Evolutionary conservation across 177 flowering plant species (phyloP), one percentile per base, ranked within the genome.

Genomic region (Telopea speciosissima): DNA sequence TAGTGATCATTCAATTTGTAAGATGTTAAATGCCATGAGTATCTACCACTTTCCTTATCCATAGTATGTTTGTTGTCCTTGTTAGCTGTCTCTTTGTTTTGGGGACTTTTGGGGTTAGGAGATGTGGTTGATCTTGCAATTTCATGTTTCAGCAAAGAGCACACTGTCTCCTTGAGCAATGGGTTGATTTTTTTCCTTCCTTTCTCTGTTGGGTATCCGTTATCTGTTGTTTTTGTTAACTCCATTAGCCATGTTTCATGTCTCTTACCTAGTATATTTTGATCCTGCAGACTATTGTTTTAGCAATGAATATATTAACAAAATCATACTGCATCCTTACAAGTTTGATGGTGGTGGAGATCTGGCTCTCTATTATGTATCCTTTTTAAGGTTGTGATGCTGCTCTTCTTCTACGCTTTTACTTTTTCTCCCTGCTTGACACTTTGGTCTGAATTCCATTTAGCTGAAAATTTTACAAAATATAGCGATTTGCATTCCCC

Each of bases 1-100:
- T 24, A 83, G 79, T 70, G 92, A 88, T 33, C 85, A 85, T 52
- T 82, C 92, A 78, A 84, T 84, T 21, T 88, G 92, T 88, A 83
- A 84, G 90, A 76, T 66, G 40, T 56, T 36, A n/a, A 64, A 23
- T 65, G 17, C 60, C 68, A 54, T 73, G 42, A 52, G n/a, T 22
- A 58, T 62, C 22, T 24, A 24, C 58, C 49, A 36, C 62, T 31
- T 64, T 16, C 19, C 31, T 64, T 24, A 1, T 36, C 19, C 36
- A 31, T 23, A n/a, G 28, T 36, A 49, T 49, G 14, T 14, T 62
- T 63, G 19, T 5, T 26, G 21, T 58, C 21, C 14, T 1, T 56
- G 14, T 65, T 33, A 16, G 36, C 33, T 12, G 9, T 65, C 19
- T 56, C 8, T 36, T 19, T 9, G n/a, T 17, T 28, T 28, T 49